Conservation (phyloP, 1,139 yeast species). For the Scheffersomyces titani region DNA sequence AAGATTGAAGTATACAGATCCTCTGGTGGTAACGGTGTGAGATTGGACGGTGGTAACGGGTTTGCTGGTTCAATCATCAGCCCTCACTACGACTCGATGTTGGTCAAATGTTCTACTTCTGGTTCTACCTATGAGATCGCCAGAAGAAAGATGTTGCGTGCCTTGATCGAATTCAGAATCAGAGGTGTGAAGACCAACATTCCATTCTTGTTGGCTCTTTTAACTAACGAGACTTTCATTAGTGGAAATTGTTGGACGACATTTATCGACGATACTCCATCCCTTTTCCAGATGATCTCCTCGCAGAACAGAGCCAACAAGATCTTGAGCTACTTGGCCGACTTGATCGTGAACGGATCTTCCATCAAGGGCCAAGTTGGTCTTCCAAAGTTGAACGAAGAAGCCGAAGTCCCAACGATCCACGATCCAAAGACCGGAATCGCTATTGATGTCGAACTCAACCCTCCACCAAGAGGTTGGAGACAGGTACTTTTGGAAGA, state of each 20-base stretch:
- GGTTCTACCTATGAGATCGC: constrained; percentile 97
- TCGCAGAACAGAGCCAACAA: constrained; percentile 98
- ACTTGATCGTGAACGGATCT: constrained; percentile 91
- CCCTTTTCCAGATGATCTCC: constrained; percentile 89
- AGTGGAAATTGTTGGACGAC: constrained; percentile 96
- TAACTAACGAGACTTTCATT: constrained; percentile 90
- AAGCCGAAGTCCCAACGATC: constrained; percentile 73
- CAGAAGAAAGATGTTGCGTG: constrained; percentile 94
- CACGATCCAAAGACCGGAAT: constrained; percentile 59
- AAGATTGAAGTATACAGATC: constrained; percentile 97
- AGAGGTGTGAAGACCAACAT: constrained; percentile 99
- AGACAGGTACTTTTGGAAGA: constrained; percentile 79
- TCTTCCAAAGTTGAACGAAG: constrained; percentile 74
- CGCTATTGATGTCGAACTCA: constrained; percentile 56
- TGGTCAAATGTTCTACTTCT: constrained; percentile 95
- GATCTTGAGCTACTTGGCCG: constrained; percentile 84
- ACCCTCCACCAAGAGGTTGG: constrained; percentile 79
- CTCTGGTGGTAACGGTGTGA: constrained; percentile 99
- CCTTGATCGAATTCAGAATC: constrained; percentile 94
- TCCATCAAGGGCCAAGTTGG: constrained; percentile 96
- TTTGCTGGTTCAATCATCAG: constrained; percentile 98
- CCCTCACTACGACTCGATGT: constrained; percentile 97
- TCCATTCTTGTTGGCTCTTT: constrained; percentile 90
- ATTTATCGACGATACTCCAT: constrained; percentile 96
- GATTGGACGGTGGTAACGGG: constrained; percentile 99